Base-by-base conservation (phyloP, 2,329 filamentous ascomycete species). In the Parascedosporium putredinis region DNA sequence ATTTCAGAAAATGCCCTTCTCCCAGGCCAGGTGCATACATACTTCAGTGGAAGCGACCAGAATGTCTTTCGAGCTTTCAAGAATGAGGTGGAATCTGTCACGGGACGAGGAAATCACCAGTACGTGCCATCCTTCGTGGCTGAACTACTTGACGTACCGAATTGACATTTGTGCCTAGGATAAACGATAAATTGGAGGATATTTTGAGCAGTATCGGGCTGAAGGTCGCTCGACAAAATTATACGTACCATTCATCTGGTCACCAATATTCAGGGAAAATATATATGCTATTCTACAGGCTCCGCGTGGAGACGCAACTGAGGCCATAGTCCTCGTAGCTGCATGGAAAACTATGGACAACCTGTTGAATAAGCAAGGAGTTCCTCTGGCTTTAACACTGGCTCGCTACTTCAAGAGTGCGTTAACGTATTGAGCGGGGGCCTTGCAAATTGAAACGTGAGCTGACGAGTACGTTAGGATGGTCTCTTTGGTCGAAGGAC, bases 401-500 rank as follows among this genome's bases (percentile, higher is more conserved):
- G 87, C 88, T 24, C 81, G 93, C 56, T 98, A 98, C 67, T 97
- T 98, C 70, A 95, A 94, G 67, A 81, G 86, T 80, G 60, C 27
- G 72, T 56, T 45, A 22, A 10, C 7, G 10, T 18, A 16, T 16
- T 20, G 23, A n/a, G n/a, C n/a, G n/a, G n/a, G n/a, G n/a, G n/a
- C 18, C 43, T 27, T 14, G 25, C 12, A 14, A 27, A n/a, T 5
- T n/a, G 10, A 10, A 14, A 5, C 27, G 22, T 6, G 45, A 42
- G 16, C 36, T 49, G 5, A 50, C 47, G 10, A n/a, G 16, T 29
- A n/a, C 24, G 5, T 2, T 31, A 83, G 79, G 85, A 57, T 98
- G 93, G 93, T 96, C 89, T 49, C 75, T 98, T 24, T 98, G 93
- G 93, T 96, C 90, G 52, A 98, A 98, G 67, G 93, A 98, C 64